Evolutionary conservation across 208 protist genomes (phyloP), one percentile per base, ranked within the genome.

Genomic region (Tritrichomonas foetus): DNA sequence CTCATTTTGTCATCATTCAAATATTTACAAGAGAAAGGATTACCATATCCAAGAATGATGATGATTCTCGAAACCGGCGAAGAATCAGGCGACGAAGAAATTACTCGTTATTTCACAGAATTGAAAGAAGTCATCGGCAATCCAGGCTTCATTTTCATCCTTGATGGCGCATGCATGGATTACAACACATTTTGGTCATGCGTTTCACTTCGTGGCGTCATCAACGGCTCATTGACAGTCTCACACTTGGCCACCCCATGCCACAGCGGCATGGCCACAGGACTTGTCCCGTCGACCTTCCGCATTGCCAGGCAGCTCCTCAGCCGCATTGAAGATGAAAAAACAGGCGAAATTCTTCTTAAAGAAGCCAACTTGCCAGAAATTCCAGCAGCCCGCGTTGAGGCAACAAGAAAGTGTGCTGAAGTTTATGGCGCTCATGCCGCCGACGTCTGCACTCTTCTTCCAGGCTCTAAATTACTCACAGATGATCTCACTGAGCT

Each of bases 141-240:
- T 93, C 95, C 97, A 36, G 96, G 97, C 75, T 94, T 99, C 20
- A 96, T 99, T 94, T 95, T 98, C 36, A 98, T 97, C 94, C 95
- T 99, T 27, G 98, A 99, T 95, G 97, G 95, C 95, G 98, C 98
- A 75, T 96, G 95, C 93, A 96, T 97, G 93, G 98, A 98, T 94
- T 98, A 98, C 94, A 96, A 98, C 27, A 96, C 98, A 94, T 93
- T 99, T 49, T 99, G 97, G 97, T 95, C 98, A 36, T 98, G 97
- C 69, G 97, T 97, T 33, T 97, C 97, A 3, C 95, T 99, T 44
- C 97, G 98, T 89, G 98, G 98, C 61, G 94, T 98, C 14, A 93
- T 96, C 2, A 95, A 93, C 75, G 98, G 97, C 66, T 94, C 95
- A 50, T 95, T 99, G 20, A 96, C 94, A 3, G 97, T 98, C 27